Conservation (phyloP, 2,329 filamentous ascomycete species). For the Sporothrix schenckii region DNA sequence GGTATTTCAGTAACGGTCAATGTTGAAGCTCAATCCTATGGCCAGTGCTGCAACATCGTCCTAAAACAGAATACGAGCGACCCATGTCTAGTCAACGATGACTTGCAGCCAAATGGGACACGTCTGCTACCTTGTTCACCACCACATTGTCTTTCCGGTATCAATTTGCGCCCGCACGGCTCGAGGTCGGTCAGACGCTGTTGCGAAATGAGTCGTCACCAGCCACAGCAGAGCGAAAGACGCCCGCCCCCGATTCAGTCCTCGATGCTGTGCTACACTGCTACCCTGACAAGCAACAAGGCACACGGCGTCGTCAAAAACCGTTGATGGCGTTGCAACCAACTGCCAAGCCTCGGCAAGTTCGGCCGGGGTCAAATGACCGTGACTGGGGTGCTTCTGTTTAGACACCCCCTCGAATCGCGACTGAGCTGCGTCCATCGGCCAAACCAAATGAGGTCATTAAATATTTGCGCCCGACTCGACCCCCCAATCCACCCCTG, state of each 20-base stretch:
- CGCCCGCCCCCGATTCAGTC: neutral
- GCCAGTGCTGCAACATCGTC: no score
- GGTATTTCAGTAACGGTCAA: no score
- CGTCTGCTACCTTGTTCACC: no score
- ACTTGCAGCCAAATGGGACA: no score
- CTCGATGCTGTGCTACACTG: neutral
- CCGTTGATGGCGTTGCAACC: conserved; percentile 4
- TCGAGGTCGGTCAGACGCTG: no score
- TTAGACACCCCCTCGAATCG: neutral
- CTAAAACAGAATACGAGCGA: no score
- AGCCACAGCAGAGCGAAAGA: neutral
- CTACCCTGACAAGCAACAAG: neutral
- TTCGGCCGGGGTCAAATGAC: conserved; percentile 7
- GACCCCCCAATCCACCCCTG: no score
- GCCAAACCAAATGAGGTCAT: neutral
- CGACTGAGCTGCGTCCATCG: neutral
- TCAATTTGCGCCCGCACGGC: no score
- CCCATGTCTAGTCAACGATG: no score
- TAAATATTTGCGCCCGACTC: no score
- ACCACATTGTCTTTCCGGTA: no score
- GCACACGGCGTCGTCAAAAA: neutral
- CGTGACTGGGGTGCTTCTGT: neutral
- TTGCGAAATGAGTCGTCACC: neutral
- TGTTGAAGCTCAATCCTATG: no score
- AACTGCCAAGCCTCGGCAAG: conserved; percentile 3